phyloP scores from a whole-genome alignment of 2,329 filamentous ascomycete species.

The Cladorrhinum sp. region DNA sequence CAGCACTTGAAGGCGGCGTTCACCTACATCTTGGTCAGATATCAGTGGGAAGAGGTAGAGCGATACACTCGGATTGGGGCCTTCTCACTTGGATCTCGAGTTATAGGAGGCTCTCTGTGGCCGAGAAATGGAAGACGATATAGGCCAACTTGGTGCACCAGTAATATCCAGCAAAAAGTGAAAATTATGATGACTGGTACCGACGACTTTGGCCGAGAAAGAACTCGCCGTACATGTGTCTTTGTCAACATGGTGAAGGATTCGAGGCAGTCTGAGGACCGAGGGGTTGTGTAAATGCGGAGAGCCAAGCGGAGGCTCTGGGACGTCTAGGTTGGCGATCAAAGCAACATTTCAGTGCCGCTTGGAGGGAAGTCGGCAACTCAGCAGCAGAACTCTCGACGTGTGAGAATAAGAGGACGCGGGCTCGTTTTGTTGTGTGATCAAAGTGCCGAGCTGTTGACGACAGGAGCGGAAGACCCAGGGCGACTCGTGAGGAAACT shows the following conservation, averaged over 20 bases:
- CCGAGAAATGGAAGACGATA: background rate
- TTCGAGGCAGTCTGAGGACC: background rate
- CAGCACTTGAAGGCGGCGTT: conserved; percentile 13
- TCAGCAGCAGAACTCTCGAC: background rate
- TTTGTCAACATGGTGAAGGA: conserved; percentile 18
- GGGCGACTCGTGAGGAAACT: background rate
- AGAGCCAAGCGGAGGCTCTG: background rate
- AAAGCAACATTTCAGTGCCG: background rate
- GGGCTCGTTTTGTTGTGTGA: background rate
- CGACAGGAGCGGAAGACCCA: background rate
- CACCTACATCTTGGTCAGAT: conserved; percentile 14
- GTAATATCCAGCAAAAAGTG: conserved; percentile 13
- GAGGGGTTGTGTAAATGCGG: background rate
- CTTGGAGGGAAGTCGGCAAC: background rate
- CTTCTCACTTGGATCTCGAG: conserved; percentile 17
- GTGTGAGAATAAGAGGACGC: background rate
- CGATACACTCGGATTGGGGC: background rate
- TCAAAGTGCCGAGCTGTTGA: background rate
- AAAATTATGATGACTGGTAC: conserved; percentile 15
- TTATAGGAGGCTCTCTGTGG: background rate
- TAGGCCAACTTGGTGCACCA: conserved; percentile 11
- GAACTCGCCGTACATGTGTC: conserved; percentile 21
- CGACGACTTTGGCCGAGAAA: conserved; percentile 18
- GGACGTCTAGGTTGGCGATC: background rate
- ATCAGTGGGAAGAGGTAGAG: background rate